Conservation (phyloP, 345 rosid species). For the Odontarrhena argentea region DNA sequence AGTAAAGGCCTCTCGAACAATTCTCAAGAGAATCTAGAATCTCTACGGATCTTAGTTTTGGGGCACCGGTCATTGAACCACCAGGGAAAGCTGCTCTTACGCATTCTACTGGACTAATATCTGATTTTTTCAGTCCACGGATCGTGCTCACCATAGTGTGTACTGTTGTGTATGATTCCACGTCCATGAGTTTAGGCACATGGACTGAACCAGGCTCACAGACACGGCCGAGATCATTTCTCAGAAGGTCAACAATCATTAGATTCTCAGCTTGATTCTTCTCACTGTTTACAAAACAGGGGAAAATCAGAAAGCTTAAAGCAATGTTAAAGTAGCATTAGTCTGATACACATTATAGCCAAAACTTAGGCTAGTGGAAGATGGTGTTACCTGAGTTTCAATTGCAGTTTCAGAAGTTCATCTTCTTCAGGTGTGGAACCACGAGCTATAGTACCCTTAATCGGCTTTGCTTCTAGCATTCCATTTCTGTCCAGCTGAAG, state of each 20-base stretch:
- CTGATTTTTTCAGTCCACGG: constrained; percentile 60
- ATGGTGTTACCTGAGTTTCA: constrained; percentile 65
- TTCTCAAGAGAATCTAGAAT: constrained; percentile 80
- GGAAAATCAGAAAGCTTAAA: constrained; percentile 5
- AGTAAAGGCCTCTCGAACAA: constrained; percentile 85
- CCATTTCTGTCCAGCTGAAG: constrained; percentile 71
- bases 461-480: constrained; percentile 80
- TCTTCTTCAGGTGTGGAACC: constrained; percentile 74
- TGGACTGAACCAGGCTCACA: constrained; percentile 90
- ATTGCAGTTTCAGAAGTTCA: constrained; percentile 61
- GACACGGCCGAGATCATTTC: constrained; percentile 93
- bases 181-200: constrained; percentile 94
- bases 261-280: constrained; percentile 98
- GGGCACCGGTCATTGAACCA: constrained; percentile 98
- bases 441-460: constrained; percentile 89
- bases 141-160: constrained; percentile 97
- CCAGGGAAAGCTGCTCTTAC: constrained; percentile 93
- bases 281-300: constrained; percentile 55
- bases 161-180: constrained; percentile 93
- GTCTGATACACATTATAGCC: neutral
- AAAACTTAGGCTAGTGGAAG: neutral
- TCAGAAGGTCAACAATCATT: constrained; percentile 94
- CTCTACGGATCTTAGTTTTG: constrained; percentile 89
- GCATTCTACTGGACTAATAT: constrained; percentile 67
- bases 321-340: neutral